Evolutionary conservation across 1,139 yeast genomes (phyloP).

Genomic region (Saccharomycopsis hybrid): DNA sequence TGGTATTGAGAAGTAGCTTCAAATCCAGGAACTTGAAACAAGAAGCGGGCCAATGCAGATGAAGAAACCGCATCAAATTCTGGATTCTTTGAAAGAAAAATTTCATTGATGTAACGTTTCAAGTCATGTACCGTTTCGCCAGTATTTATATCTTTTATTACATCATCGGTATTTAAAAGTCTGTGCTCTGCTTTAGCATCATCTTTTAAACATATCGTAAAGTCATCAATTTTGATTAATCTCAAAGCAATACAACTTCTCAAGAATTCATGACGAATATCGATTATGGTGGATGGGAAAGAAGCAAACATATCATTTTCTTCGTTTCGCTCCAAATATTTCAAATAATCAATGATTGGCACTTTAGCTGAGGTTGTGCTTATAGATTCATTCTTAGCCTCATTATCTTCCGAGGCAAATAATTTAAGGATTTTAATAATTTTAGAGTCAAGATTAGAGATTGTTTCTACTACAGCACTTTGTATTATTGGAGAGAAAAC

Average conservation of each 20-base stretch:
- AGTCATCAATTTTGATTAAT: conserved; percentile 36
- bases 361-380: background rate
- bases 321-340: conserved; percentile 5
- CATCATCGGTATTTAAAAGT: conserved; percentile 27
- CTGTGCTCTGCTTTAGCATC: conserved; percentile 34
- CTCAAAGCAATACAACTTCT: conserved; percentile 44
- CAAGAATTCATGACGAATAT: conserved; percentile 50
- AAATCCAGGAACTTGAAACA: conserved; percentile 32
- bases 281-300: conserved; percentile 41
- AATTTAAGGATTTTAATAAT: conserved; percentile 14
- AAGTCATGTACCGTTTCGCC: conserved; percentile 27
- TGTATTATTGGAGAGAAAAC: conserved; percentile 3
- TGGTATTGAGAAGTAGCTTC: conserved; percentile 39
- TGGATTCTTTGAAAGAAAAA: conserved; percentile 39
- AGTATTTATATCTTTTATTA: conserved; percentile 26
- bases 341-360: conserved; percentile 5
- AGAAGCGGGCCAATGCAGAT: conserved; percentile 40
- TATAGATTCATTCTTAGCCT: conserved; percentile 8
- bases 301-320: conserved; percentile 38
- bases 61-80: conserved; percentile 52
- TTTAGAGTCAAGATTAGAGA: conserved; percentile 8
- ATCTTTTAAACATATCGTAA: conserved; percentile 41
- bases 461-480: conserved; percentile 14
- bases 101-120: conserved; percentile 28
- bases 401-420: conserved; percentile 14